These are phyloP conservation scores for Pythium angustatum DNA, from an alignment of 352 stramenopile genomes.

Conservation along the genomic window DNA sequence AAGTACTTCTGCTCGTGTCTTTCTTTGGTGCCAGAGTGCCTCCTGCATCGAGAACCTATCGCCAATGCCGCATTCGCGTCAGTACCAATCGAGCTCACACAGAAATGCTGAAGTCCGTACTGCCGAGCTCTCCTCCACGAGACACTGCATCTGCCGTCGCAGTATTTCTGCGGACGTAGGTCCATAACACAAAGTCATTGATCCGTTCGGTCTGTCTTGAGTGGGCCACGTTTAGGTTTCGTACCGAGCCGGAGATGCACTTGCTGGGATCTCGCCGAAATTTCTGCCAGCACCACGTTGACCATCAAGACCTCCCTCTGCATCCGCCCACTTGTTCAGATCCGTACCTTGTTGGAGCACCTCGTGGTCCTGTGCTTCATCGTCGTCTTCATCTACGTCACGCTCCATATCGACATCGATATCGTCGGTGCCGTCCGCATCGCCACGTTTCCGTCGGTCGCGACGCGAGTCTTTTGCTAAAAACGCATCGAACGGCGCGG, in stretches of 20 bases:
- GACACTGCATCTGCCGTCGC: constrained; percentile 28
- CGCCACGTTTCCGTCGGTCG: background rate
- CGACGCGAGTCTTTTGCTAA: constrained; percentile 1
- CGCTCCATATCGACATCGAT: constrained; percentile 1
- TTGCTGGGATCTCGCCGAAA: constrained; percentile 32
- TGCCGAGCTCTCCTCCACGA: constrained; percentile 26
- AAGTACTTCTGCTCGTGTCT: constrained; percentile 4
- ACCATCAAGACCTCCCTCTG: background rate
- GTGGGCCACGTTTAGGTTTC: too few relatives aligned
- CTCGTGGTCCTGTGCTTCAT: background rate
- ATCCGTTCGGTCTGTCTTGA: background rate
- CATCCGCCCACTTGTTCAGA: background rate
- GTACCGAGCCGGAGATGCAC: constrained; percentile 36
- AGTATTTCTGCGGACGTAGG: constrained; percentile 30
- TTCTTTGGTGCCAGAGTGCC: background rate
- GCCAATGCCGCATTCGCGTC: too few relatives aligned
- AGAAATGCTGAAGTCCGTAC: constrained; percentile 3
- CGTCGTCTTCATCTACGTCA: background rate
- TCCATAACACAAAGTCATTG: background rate
- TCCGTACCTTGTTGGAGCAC: constrained; percentile 19
- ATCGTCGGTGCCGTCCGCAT: background rate
- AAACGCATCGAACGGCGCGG: constrained; percentile 31
- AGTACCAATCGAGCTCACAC: too few relatives aligned
- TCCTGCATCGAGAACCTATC: constrained; percentile 10
- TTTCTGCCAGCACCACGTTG: too few relatives aligned